Evolutionary conservation across 1,139 yeast genomes (phyloP), one percentile per base, ranked within the genome.

Genomic region (Kodamaea anthophila): DNA sequence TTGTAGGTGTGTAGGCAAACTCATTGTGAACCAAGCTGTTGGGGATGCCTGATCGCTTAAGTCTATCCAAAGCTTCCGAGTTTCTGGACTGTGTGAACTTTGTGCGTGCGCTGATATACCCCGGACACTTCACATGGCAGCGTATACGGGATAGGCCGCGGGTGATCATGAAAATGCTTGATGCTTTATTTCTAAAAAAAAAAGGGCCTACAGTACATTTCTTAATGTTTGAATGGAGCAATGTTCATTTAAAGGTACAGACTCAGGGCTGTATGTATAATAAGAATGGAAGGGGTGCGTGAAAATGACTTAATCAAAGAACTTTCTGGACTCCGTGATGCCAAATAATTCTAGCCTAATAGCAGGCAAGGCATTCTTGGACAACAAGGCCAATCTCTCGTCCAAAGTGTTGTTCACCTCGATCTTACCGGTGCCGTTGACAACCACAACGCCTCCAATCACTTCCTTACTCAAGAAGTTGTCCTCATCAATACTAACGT

Each of bases 311-410:
- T 72, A 88, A 54, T 87, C 94, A 52, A 86, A 85, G 74, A 86
- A 88, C 67, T 85, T 85, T 72, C 97, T 84, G 33, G 91, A 60
- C 35, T 73, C 61, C 16, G 96, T 82, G 35, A 85, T 79, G 33
- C 98, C 98, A 57, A 87, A 91, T 52, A 91, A 65, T 49, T 87
- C 94, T 42, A 82, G 67, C 64, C 97, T 80, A 44, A 93, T 80
- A 33, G 88, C 94, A 30, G 99, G 99, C 45, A 93, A 74, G 6
- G 96, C 84, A 49, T 78, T 85, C 55, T 83, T 83, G 28, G 84
- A 73, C 50, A 91, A 70, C 41, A 93, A 65, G 49, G 77, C 74
- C 53, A 91, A 74, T 62, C 99, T 84, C 66, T 88, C 96, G 50
- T 86, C 96, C 51, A 93, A 73, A 23, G 98, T 88, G 65, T 91